These are phyloP conservation scores for Fusarium sp. DNA, from an alignment of 2,329 filamentous ascomycete species.

Conservation along the genomic window DNA sequence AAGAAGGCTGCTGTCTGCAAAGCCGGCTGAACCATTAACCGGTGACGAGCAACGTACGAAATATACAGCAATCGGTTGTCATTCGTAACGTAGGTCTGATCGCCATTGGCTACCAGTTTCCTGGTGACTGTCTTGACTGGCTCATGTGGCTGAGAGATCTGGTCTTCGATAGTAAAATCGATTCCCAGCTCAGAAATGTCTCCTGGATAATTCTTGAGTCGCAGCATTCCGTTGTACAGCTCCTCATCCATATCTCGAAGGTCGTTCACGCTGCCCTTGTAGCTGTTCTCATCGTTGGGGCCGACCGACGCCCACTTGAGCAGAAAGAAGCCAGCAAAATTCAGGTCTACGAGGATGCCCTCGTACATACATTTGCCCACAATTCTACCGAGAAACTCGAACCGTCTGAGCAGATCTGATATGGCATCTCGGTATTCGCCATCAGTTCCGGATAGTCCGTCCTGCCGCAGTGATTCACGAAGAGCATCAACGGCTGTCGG, in stretches of 20 bases:
- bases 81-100: slow-evolving; percentile 83
- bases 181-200: slow-evolving; percentile 76
- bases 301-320: slow-evolving; percentile 91
- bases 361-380: slow-evolving; percentile 98
- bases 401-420: slow-evolving; percentile 72
- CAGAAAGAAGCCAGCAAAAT: slow-evolving; percentile 94
- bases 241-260: slow-evolving; percentile 89
- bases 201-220: slow-evolving; percentile 85
- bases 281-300: slow-evolving; percentile 69
- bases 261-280: slow-evolving; percentile 94
- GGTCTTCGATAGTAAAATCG: slow-evolving; percentile 90
- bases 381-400: slow-evolving; percentile 91
- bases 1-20: slow-evolving; percentile 90
- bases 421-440: slow-evolving; percentile 66
- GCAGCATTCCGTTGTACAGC: slow-evolving; percentile 84
- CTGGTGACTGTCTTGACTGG: slow-evolving; percentile 71
- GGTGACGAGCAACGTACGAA: slow-evolving; percentile 87
- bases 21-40: slow-evolving; percentile 80
- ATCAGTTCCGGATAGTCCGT: slow-evolving; percentile 62
- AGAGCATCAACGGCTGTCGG: slow-evolving; percentile 78
- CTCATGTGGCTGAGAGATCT: slow-evolving; percentile 57
- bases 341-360: slow-evolving; percentile 91
- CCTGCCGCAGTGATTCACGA: slow-evolving; percentile 64
- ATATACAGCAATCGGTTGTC: slow-evolving; percentile 95
- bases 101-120: slow-evolving; percentile 80